A percentile compares a stretch with the other conserved stretches of the same genome.
Conservation (phyloP, 371 early-diverging fungal species). For the Zychaea mexicana region DNA sequence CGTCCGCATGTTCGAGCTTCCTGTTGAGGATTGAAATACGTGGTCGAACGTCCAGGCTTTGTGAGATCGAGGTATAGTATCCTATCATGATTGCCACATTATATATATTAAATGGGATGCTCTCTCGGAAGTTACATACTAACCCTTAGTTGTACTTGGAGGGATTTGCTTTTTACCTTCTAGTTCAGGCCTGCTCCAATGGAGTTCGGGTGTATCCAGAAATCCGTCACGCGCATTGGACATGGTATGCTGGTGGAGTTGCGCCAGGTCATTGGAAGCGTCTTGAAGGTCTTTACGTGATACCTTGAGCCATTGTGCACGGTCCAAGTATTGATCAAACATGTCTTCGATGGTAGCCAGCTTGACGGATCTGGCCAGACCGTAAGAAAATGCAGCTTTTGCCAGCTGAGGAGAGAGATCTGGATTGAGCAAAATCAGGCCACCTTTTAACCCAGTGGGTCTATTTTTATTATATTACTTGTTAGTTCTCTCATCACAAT, state of each 20-base stretch:
- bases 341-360: constrained; percentile 20
- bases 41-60: constrained; percentile 11
- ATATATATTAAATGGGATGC: too few species aligned
- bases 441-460: constrained; percentile 30
- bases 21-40: constrained; percentile 18
- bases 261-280: constrained; percentile 4
- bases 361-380: constrained; percentile 31
- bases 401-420: constrained; percentile 23
- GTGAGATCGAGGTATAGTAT: constrained; percentile 14
- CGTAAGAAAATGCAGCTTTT: constrained; percentile 34
- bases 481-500: too few species aligned
- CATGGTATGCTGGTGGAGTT: constrained; percentile 13
- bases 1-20: constrained; percentile 8
- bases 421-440: constrained; percentile 31
- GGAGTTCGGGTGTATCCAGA: constrained; percentile 26
- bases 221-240: constrained; percentile 22
- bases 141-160: too few species aligned
- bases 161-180: too few species aligned
- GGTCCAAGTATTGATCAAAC: neutral
- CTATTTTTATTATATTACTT: constrained; percentile 10
- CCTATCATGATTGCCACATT: too few species aligned
- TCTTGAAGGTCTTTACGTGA: constrained; percentile 7
- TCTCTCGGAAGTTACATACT: too few species aligned
- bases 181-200: constrained; percentile 31
- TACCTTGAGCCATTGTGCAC: neutral